phyloP scores from a whole-genome alignment of 345 rosid species.

The Geranium brycei region DNA sequence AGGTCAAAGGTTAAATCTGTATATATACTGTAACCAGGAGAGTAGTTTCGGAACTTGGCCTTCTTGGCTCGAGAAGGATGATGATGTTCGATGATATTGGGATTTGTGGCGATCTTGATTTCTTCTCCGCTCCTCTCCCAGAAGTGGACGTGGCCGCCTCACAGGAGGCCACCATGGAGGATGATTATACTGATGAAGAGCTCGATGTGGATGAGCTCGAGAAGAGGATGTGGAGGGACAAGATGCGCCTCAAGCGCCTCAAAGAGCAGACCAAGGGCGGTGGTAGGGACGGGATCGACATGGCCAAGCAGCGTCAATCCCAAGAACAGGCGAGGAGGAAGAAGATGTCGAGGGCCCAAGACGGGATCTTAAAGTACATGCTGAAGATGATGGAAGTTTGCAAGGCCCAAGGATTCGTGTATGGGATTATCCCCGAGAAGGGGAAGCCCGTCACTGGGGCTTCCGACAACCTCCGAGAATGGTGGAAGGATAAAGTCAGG shows the following conservation, averaged over 20 bases:
- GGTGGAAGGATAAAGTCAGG: slow-evolving; percentile 97
- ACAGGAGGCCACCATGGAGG: slow-evolving; percentile 34
- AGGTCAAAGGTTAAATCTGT: background rate
- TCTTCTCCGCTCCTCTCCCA: slow-evolving; percentile 36
- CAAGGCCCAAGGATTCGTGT: slow-evolving; percentile 88
- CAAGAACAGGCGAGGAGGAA: slow-evolving; percentile 69
- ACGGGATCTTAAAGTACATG: slow-evolving; percentile 80
- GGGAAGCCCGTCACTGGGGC: slow-evolving; percentile 84
- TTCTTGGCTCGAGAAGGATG: slow-evolving; percentile 8
- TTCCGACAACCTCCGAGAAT: slow-evolving; percentile 80
- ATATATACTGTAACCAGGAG: background rate
- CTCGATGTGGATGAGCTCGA: slow-evolving; percentile 68
- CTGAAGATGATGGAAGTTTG: slow-evolving; percentile 73
- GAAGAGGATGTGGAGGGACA: slow-evolving; percentile 74
- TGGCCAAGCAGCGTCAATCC: slow-evolving; percentile 53
- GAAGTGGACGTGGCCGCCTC: slow-evolving; percentile 30
- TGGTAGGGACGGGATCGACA: slow-evolving; percentile 32
- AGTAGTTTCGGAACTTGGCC: background rate
- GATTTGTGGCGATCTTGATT: slow-evolving; percentile 64
- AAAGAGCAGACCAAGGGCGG: slow-evolving; percentile 48
- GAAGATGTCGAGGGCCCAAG: slow-evolving; percentile 75
- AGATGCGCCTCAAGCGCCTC: slow-evolving; percentile 49
- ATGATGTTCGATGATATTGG: slow-evolving; percentile 76
- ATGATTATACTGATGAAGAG: slow-evolving; percentile 60
- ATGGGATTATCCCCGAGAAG: slow-evolving; percentile 74